Percentiles rank a stretch among this genome's conserved stretches.
These are phyloP conservation scores for Knoxia roxburghii DNA, from an alignment of 257 asterid species.

Conservation along the genomic window DNA sequence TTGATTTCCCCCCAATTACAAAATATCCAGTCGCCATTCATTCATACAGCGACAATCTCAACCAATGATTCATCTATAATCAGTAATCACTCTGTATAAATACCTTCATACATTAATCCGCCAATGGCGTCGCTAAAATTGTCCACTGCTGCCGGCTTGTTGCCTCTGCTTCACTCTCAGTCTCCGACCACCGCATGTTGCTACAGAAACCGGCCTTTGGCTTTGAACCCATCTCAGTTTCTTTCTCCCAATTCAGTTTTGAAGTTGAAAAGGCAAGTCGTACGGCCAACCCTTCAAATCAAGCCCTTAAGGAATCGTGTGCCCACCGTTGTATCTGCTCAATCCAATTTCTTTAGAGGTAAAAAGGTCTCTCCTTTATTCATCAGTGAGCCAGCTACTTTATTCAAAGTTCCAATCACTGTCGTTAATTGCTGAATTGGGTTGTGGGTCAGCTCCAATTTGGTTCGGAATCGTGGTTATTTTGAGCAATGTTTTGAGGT, in stretches of 20 bases:
- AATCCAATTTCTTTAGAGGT: conserved; percentile 63
- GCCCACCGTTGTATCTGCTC: conserved; percentile 41
- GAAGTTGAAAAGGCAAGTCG: conserved; percentile 19
- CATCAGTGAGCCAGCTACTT: not conserved
- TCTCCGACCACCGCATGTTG: too few relatives aligned
- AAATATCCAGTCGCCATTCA: not conserved
- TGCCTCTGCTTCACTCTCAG: conserved; percentile 12
- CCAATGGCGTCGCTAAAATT: conserved; percentile 16
- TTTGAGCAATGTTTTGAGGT: not conserved
- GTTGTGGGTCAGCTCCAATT: not conserved
- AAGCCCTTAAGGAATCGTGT: conserved; percentile 26
- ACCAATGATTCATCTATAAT: not conserved
- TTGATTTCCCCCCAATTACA: not conserved
- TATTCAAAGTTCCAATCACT: not conserved
- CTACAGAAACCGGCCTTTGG: not conserved
- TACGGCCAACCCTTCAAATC: conserved; percentile 21
- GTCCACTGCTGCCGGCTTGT: not conserved
- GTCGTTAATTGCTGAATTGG: not conserved
- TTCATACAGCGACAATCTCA: not conserved
- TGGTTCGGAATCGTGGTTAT: not conserved
- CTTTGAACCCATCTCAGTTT: conserved; percentile 21
- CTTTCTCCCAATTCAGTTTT: conserved; percentile 11
- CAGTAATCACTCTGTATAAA: not conserved
- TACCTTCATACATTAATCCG: not conserved
- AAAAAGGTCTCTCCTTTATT: conserved; percentile 25